These are phyloP conservation scores for Melanopsichium pennsylvanicum DNA, from an alignment of 1,284 basidiomycete genomes.

Conservation along the genomic window DNA sequence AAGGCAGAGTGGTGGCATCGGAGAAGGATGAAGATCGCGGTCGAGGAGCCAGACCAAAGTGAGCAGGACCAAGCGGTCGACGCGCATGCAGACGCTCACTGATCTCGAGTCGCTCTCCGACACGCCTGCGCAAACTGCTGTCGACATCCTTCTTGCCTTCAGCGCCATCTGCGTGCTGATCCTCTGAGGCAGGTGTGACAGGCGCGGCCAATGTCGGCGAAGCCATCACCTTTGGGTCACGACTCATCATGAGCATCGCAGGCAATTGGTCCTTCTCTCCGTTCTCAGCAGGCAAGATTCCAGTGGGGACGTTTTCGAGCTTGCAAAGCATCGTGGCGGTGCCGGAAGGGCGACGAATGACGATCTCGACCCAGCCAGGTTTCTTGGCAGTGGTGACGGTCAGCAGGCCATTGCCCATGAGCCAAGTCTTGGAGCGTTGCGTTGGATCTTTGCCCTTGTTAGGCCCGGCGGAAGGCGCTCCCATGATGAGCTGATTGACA, in stretches of 20 bases:
- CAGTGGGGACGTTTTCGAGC: constrained; percentile 77
- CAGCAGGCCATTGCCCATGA: constrained; percentile 84
- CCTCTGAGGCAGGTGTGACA: not conserved
- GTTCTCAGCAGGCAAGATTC: constrained; percentile 58
- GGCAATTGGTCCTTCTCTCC: constrained; percentile 75
- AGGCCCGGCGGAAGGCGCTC: constrained; percentile 51
- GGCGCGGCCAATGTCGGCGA: constrained; percentile 32
- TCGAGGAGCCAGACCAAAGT: constrained; percentile 43
- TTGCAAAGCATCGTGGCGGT: constrained; percentile 84
- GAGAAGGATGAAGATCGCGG: constrained; percentile 78
- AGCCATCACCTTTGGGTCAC: constrained; percentile 66
- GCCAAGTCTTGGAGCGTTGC: constrained; percentile 76
- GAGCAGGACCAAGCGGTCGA: constrained; percentile 44
- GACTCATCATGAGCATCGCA: constrained; percentile 78
- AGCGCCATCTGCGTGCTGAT: not conserved
- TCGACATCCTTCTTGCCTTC: not conserved
- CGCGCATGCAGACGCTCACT: constrained; percentile 44
- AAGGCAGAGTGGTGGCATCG: constrained; percentile 61
- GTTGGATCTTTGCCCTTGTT: constrained; percentile 56
- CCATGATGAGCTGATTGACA: constrained; percentile 74
- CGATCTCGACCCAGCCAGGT: constrained; percentile 88
- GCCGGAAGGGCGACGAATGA: constrained; percentile 87
- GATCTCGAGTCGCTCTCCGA: constrained; percentile 36
- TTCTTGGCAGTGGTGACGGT: constrained; percentile 80
- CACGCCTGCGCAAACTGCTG: constrained; percentile 34